These are phyloP conservation scores for Picea abies DNA, from an alignment of 83 land plant species.

Conservation along the genomic window DNA sequence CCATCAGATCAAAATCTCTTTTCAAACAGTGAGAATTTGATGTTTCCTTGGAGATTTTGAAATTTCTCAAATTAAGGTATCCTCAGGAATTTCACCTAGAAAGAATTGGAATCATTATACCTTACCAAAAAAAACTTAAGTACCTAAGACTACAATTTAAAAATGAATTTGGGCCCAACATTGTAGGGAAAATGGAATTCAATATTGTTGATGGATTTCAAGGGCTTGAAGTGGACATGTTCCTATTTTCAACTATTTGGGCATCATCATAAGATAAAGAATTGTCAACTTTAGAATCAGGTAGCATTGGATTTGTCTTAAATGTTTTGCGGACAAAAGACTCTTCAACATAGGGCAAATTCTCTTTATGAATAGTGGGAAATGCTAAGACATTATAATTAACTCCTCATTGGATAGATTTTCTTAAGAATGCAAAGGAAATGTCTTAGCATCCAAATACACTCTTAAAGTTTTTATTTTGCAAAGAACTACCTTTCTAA, in stretches of 20 bases:
- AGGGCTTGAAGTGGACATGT: neutral
- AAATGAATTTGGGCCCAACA: constrained; percentile 55
- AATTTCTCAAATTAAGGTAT: constrained; percentile 66
- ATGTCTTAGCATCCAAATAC: constrained; percentile 25
- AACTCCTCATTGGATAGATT: constrained; percentile 72
- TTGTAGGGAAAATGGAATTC: constrained; percentile 68
- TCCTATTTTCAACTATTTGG: constrained; percentile 88
- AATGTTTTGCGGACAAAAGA: constrained; percentile 95
- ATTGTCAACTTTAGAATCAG: constrained; percentile 22
- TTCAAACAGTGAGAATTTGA: constrained; percentile 79
- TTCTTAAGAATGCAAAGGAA: constrained; percentile 69
- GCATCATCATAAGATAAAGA: constrained; percentile 38
- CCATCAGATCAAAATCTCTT: constrained; percentile 57
- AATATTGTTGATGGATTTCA: constrained; percentile 66
- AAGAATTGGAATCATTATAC: constrained; percentile 83
- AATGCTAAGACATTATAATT: constrained; percentile 71
- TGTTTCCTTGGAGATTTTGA: constrained; percentile 67
- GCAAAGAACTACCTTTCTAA: neutral
- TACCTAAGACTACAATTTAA: constrained; percentile 62
- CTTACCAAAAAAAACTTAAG: constrained; percentile 77
- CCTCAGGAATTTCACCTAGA: constrained; percentile 58
- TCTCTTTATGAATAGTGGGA: constrained; percentile 90
- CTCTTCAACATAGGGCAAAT: constrained; percentile 82
- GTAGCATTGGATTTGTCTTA: constrained; percentile 88
- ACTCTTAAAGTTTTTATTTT: neutral